Conservation (phyloP, 2,329 filamentous ascomycete genomes). For the Penicillium hesseltinei region DNA sequence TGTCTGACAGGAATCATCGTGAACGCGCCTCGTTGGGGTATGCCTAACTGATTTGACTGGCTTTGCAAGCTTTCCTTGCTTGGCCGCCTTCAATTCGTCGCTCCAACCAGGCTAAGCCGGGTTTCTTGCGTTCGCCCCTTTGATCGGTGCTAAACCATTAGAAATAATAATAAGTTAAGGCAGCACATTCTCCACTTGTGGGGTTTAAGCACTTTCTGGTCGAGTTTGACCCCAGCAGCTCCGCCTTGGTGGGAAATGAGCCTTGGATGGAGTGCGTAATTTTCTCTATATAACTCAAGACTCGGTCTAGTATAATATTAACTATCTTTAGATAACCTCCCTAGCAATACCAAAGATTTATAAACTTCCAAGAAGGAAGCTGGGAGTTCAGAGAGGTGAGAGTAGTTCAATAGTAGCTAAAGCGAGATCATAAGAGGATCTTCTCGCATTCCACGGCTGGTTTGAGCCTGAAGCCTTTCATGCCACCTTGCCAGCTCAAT, state of each 20-base stretch:
- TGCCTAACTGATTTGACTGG: background rate
- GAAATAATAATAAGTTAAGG: background rate
- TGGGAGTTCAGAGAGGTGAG: too few relatives aligned
- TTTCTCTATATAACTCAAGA: too few relatives aligned
- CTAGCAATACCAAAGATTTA: too few relatives aligned
- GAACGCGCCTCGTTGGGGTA: background rate
- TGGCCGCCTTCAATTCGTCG: background rate
- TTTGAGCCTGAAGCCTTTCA: too few relatives aligned
- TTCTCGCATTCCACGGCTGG: too few relatives aligned
- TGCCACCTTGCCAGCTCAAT: too few relatives aligned
- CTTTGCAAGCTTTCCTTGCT: background rate
- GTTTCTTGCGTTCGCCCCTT: background rate
- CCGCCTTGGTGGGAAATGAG: background rate
- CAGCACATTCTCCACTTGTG: background rate
- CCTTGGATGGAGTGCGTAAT: too few relatives aligned
- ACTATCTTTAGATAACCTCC: too few relatives aligned
- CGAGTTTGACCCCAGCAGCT: background rate
- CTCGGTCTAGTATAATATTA: too few relatives aligned
- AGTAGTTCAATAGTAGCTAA: too few relatives aligned
- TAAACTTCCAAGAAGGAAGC: too few relatives aligned
- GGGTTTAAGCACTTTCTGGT: background rate
- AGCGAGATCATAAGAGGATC: too few relatives aligned
- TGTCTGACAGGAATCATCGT: background rate
- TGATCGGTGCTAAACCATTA: background rate
- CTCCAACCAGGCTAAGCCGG: background rate